phyloP scores from a whole-genome alignment of 257 asterid species.

The Linaria vulgaris region DNA sequence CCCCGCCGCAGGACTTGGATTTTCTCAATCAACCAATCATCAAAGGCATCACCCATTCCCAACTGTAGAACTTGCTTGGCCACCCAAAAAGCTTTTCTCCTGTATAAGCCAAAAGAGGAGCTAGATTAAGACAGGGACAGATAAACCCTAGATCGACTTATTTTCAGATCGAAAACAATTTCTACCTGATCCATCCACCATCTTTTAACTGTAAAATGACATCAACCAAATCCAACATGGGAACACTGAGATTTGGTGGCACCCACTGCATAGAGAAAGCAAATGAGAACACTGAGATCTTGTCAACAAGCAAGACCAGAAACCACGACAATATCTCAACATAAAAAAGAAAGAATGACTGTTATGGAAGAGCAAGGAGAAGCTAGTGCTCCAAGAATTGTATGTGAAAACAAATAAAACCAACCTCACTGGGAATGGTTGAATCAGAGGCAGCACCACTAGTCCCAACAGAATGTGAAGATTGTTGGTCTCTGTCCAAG shows the following conservation, averaged over 20 bases:
- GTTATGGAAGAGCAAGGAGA: slow-evolving; percentile 8
- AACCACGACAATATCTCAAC: slow-evolving; percentile 11
- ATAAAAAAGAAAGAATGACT: slow-evolving; percentile 15
- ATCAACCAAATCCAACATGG: slow-evolving; percentile 88
- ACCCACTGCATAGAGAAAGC: slow-evolving; percentile 67
- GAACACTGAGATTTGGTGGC: slow-evolving; percentile 84
- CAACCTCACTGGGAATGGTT: slow-evolving; percentile 81
- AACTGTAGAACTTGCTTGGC: slow-evolving; percentile 94
- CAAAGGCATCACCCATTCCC: slow-evolving; percentile 99
- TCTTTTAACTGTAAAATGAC: slow-evolving; percentile 89
- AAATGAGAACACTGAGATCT: slow-evolving; percentile 27
- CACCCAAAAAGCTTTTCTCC: slow-evolving; percentile 98
- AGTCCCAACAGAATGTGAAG: slow-evolving; percentile 41
- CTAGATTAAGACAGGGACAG: slow-evolving; percentile 21
- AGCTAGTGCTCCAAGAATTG: slow-evolving; percentile 14
- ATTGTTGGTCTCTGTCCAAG: slow-evolving; percentile 40
- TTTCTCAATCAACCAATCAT: slow-evolving; percentile 97
- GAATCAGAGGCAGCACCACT: slow-evolving; percentile 47
- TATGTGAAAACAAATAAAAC: slow-evolving; percentile 43
- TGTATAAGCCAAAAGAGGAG: slow-evolving; percentile 31
- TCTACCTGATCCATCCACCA: slow-evolving; percentile 99
- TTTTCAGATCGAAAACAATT: slow-evolving; percentile 24
- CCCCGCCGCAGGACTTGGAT: slow-evolving; percentile 84
- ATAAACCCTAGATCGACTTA: slow-evolving; percentile 21
- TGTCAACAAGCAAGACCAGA: slow-evolving; percentile 21